Base-by-base conservation (phyloP, 805 yeast genomes). In the Blastobotrys chiropterorum region DNA sequence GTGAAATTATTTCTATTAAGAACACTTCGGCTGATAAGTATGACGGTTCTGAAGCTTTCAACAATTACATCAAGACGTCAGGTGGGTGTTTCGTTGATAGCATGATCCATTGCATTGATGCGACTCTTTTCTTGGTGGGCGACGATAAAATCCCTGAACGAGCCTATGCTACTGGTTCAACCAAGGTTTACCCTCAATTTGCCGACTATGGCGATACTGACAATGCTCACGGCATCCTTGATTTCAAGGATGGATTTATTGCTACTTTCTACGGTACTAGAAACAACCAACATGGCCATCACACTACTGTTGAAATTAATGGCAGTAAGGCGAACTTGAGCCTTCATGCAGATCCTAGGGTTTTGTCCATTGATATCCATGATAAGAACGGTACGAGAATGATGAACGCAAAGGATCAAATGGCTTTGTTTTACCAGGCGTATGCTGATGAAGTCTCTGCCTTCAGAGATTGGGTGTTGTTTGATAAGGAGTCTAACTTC, bases 61-160 rank as follows among this genome's bases (percentile, higher is more conserved):
- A 41, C 44, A 46, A 52, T 39, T 59, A 59, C 45, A 49, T 56
- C 47, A 51, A 52, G 47, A 42, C 38, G 19, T 58, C 62, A 6
- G 61, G 61, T 15, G 60, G 63, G 6, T 57, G 57, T 21, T 59
- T 59, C 43, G 58, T 59, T 20, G 62, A 59, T 47, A 46, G 46
- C 41, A 44, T 38, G 16, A 59, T 59, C 19, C 62, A 59, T 40
- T 62, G 54, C 38, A 55, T 59, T 19, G 62, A 59, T 26, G 51
- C 47, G 15, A 48, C 56, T 40, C 47, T 59, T 16, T 59, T 38
- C 44, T 49, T 59, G 15, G 19, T 55, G 14, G 60, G 60, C n/a
- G 39, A 39, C 21, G 60, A 57, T 41, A 16, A 14, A 31, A 17
- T 20, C 6, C 63, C 62, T 11, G 19, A 6, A 13, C 34, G 52